Percentiles rank a stretch among this genome's conserved stretches.
Conservation (phyloP, 2,329 filamentous ascomycete genomes). For the Aspergillus novoparasiticus region DNA sequence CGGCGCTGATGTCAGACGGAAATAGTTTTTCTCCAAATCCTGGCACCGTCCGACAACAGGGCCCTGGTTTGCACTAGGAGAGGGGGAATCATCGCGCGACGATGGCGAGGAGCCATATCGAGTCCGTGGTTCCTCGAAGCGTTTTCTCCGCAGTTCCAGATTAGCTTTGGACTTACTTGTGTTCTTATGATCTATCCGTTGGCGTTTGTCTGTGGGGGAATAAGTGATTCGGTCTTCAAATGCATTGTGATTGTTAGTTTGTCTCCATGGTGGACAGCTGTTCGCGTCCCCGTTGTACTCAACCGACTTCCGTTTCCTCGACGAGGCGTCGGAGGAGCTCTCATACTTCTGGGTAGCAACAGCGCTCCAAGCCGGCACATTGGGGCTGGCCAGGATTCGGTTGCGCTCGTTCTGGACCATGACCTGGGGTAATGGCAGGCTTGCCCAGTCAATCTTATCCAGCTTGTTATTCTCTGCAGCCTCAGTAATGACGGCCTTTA, state of each 20-base stretch:
- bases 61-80: slow-evolving; percentile 51
- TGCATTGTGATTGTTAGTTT: slow-evolving; percentile 62
- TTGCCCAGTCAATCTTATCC: slow-evolving; percentile 77
- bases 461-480: slow-evolving; percentile 75
- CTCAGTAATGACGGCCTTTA: slow-evolving; percentile 82
- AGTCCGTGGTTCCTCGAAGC: slow-evolving; percentile 67
- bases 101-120: slow-evolving; percentile 44
- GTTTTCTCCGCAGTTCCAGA: slow-evolving; percentile 84
- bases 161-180: slow-evolving; percentile 88
- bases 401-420: slow-evolving; percentile 73
- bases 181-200: slow-evolving; percentile 54
- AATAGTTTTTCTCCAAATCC: slow-evolving; percentile 87
- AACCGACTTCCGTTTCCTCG: slow-evolving; percentile 82
- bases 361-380: slow-evolving; percentile 38
- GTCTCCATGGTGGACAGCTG: slow-evolving; percentile 71
- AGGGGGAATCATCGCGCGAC: slow-evolving; percentile 51
- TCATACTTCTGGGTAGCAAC: slow-evolving; percentile 25
- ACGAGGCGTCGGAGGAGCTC: slow-evolving; percentile 33
- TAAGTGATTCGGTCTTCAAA: slow-evolving; percentile 79
- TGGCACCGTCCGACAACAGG: slow-evolving; percentile 86
- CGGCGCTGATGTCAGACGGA: slow-evolving; percentile 87
- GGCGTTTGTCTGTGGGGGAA: slow-evolving; percentile 54
- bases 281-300: slow-evolving; percentile 59
- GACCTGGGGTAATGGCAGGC: slow-evolving; percentile 80
- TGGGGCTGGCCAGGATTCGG: slow-evolving; percentile 48